Evolutionary conservation across 2,329 filamentous ascomycete genomes (phyloP).

Genomic region (Colletotrichum chrysophilum): DNA sequence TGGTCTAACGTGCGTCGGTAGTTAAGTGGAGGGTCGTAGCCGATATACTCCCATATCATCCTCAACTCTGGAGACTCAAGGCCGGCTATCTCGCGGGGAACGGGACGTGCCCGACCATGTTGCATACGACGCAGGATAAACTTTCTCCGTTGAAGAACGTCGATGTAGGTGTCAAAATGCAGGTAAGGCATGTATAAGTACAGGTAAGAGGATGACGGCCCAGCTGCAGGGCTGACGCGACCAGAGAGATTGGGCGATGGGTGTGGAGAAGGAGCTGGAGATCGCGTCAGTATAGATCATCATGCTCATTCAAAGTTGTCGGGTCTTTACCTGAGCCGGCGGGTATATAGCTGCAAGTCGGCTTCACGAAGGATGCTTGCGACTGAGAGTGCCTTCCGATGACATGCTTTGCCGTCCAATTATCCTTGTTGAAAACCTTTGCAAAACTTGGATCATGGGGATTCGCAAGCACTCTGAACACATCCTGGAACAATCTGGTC

Average conservation of each 20-base stretch:
- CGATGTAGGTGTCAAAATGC: constrained; percentile 68
- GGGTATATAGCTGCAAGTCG: constrained; percentile 52
- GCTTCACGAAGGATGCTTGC: constrained; percentile 54
- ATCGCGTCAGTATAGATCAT: rapidly evolving
- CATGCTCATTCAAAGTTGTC: not conserved
- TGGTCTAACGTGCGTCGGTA: constrained; percentile 67
- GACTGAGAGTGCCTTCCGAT: constrained; percentile 54
- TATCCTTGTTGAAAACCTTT: constrained; percentile 49
- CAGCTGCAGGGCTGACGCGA: constrained; percentile 11
- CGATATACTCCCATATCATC: constrained; percentile 68
- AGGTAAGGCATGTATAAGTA: constrained; percentile 64
- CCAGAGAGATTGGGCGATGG: constrained; percentile 23
- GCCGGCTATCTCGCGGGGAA: constrained; percentile 58
- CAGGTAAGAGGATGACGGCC: constrained; percentile 35
- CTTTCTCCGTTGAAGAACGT: constrained; percentile 59
- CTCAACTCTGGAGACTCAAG: constrained; percentile 62
- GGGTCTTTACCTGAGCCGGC: constrained; percentile 16
- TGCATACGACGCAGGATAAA: constrained; percentile 56
- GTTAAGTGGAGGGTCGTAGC: constrained; percentile 65
- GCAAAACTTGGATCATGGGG: constrained; percentile 26
- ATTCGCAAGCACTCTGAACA: not conserved
- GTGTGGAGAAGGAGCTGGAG: constrained; percentile 42
- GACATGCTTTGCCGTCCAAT: constrained; percentile 54
- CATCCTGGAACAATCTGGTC: not conserved
- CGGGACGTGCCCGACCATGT: constrained; percentile 60